These are phyloP conservation scores for Nakazawaea pomicola DNA, from an alignment of 805 yeast genomes.

Conservation along the genomic window DNA sequence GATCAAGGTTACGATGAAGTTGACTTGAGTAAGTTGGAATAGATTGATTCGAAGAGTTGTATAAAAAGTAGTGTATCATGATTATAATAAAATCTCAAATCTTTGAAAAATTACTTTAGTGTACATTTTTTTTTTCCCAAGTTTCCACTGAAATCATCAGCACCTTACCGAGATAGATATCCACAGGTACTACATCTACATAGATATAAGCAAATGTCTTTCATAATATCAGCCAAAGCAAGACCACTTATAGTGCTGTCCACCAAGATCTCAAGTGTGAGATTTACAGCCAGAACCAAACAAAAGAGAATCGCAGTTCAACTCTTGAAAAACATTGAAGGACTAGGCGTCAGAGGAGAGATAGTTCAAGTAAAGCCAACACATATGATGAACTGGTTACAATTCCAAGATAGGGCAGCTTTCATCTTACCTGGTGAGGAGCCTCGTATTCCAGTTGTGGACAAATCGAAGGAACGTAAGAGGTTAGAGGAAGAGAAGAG, in stretches of 20 bases:
- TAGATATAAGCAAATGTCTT: background rate
- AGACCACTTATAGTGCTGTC: conserved; percentile 1
- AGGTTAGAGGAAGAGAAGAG: conserved; percentile 16
- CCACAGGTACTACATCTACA: background rate
- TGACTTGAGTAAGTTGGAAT: conserved; percentile 14
- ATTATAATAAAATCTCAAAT: no score
- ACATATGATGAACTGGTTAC: conserved; percentile 74
- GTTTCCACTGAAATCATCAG: background rate
- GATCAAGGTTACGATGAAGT: conserved; percentile 14
- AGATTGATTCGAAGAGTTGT: background rate
- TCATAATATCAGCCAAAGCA: background rate
- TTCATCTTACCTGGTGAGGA: conserved; percentile 43
- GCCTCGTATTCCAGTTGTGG: conserved; percentile 29
- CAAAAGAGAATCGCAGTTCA: conserved; percentile 64
- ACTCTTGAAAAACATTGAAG: conserved; percentile 61
- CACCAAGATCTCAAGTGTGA: conserved; percentile 21
- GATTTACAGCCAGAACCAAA: conserved; percentile 46
- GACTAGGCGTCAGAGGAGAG: conserved; percentile 67
- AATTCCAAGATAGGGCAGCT: conserved; percentile 67
- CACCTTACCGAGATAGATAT: no score
- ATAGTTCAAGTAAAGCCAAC: conserved; percentile 72
- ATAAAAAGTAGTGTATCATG: background rate
- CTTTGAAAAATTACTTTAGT: no score
- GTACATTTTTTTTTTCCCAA: no score
- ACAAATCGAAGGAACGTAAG: background rate